phyloP scores from a whole-genome alignment of 106 monocot genomes.

The Allium fistulosum region DNA sequence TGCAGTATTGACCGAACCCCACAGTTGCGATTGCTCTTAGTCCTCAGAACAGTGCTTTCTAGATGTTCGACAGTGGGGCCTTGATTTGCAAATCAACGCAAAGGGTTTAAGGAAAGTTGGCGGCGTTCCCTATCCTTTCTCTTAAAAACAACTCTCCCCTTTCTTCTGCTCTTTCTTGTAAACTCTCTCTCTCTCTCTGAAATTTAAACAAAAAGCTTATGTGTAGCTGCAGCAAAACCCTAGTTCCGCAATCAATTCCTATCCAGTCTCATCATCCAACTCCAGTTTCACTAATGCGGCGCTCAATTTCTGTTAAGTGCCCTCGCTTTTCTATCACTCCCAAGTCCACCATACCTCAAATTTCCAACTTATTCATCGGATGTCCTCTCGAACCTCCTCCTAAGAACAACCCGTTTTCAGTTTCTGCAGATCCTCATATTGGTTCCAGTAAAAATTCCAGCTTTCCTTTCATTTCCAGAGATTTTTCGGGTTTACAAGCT shows the following conservation, averaged over 20 bases:
- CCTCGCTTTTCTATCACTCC: not conserved
- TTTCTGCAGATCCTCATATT: not conserved
- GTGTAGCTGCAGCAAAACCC: not conserved
- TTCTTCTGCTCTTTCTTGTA: too few relatives aligned
- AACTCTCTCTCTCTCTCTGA: too few relatives aligned
- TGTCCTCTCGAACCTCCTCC: not conserved
- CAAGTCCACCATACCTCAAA: not conserved
- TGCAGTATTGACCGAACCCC: too few relatives aligned
- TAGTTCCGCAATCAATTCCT: not conserved
- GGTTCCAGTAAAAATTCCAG: not conserved
- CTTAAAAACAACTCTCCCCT: too few relatives aligned
- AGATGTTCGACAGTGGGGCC: too few relatives aligned
- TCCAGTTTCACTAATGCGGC: constrained; percentile 3
- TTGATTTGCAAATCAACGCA: too few relatives aligned
- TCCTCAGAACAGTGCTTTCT: too few relatives aligned
- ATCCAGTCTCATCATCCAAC: constrained; percentile 6
- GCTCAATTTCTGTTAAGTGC: not conserved
- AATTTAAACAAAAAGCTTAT: too few relatives aligned
- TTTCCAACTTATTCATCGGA: not conserved
- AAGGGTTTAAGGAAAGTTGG: too few relatives aligned
- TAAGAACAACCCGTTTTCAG: not conserved
- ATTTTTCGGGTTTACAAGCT: not conserved
- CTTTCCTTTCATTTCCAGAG: not conserved
- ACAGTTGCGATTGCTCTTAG: too few relatives aligned
- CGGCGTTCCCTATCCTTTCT: too few relatives aligned